Conservation (phyloP, 208 protist genomes). For the Crithidia sp. region DNA sequence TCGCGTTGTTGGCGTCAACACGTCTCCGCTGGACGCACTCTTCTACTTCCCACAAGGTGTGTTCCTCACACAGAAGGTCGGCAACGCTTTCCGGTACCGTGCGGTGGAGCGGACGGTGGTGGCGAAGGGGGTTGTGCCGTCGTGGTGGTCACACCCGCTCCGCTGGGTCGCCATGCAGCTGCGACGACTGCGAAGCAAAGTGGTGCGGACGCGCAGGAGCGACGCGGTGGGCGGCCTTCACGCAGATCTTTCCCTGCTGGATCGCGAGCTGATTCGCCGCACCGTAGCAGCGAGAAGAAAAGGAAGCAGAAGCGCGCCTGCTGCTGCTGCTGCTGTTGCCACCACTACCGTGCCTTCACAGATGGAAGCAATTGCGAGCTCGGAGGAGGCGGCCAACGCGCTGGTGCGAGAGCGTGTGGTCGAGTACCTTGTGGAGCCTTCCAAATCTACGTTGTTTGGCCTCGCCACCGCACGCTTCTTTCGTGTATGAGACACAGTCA, state of each 20-base stretch:
- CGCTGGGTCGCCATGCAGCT: slow-evolving; percentile 17
- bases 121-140: slow-evolving; percentile 30
- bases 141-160: slow-evolving; percentile 33
- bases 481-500: slow-evolving; percentile 28
- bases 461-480: slow-evolving; percentile 56
- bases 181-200: slow-evolving; percentile 1
- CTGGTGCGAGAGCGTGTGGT: slow-evolving; percentile 63
- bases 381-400: slow-evolving; percentile 40
- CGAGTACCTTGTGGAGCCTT: slow-evolving; percentile 73
- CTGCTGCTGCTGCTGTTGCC: background rate
- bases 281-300: background rate
- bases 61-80: slow-evolving; percentile 68
- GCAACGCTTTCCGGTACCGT: slow-evolving; percentile 73
- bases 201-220: background rate
- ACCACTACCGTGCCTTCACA: too few species aligned
- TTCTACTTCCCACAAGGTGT: slow-evolving; percentile 78
- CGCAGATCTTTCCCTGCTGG: slow-evolving; percentile 19
- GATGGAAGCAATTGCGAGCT: background rate
- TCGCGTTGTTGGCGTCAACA: slow-evolving; percentile 77
- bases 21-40: slow-evolving; percentile 50
- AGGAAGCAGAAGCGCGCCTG: background rate
- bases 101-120: slow-evolving; percentile 56
- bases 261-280: background rate
- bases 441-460: slow-evolving; percentile 43
- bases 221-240: slow-evolving; percentile 35